These are phyloP conservation scores for Colletotrichum scovillei DNA, from an alignment of 2,329 filamentous ascomycete species.

Conservation along the genomic window DNA sequence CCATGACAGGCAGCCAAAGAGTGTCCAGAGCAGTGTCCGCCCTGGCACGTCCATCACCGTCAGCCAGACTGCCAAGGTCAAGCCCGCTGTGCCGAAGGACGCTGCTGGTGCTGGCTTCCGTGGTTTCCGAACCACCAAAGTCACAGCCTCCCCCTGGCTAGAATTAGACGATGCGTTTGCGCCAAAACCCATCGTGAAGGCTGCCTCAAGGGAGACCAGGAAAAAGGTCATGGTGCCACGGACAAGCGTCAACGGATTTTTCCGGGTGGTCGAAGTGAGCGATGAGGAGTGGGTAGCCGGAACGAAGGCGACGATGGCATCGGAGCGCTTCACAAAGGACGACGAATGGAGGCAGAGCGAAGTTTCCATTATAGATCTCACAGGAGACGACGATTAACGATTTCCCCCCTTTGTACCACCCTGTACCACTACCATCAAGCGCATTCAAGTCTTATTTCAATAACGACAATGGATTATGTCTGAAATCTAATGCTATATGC, in stretches of 20 bases:
- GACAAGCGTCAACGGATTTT: slow-evolving; percentile 51
- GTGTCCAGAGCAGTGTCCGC: not conserved
- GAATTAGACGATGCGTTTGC: slow-evolving; percentile 26
- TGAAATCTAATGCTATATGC: not conserved
- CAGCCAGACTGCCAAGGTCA: not conserved
- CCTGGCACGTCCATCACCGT: not conserved
- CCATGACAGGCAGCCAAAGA: not conserved
- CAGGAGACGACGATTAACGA: slow-evolving; percentile 13
- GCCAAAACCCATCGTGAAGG: not conserved
- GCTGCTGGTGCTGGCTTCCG: not conserved
- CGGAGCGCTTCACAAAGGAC: not conserved
- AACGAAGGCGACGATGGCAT: not conserved
- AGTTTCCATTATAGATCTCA: slow-evolving; percentile 35
- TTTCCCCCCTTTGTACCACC: not conserved
- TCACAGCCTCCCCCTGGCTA: not conserved
- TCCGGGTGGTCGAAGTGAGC: slow-evolving; percentile 47
- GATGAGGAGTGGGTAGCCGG: slow-evolving; percentile 43
- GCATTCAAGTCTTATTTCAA: no score
- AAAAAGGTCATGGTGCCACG: slow-evolving; percentile 51
- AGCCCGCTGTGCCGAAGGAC: not conserved
- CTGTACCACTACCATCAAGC: not conserved
- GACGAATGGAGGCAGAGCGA: slow-evolving; percentile 17
- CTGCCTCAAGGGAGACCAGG: slow-evolving; percentile 32
- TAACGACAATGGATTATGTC: not conserved
- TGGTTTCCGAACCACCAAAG: not conserved